Evolutionary conservation across 108 stramenopile species (phyloP).

Genomic region (Pseudonitzschia multistriata): DNA sequence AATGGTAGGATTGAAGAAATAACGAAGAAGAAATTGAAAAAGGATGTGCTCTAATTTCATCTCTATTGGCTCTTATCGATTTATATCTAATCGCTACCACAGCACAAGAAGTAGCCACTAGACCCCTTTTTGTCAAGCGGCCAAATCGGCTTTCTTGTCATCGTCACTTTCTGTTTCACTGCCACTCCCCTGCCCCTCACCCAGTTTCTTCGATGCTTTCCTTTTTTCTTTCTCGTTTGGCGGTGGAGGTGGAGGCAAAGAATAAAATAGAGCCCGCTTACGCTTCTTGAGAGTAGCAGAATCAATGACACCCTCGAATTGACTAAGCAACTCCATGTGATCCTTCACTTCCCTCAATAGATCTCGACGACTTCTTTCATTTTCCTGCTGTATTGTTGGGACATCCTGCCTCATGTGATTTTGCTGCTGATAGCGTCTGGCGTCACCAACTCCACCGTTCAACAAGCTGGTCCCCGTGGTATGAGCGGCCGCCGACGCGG

Average conservation of each 20-base stretch:
- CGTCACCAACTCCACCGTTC: not conserved
- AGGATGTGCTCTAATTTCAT: not conserved
- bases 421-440: not conserved
- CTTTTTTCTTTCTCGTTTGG: slow-evolving; percentile 13
- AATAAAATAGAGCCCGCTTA: slow-evolving; percentile 55
- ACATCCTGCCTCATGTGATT: not conserved
- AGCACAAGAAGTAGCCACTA: not conserved
- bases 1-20: too few relatives aligned
- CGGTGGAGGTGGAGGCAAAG: slow-evolving; percentile 57
- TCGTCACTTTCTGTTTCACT: slow-evolving; percentile 2
- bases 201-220: not conserved
- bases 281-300: slow-evolving; percentile 44
- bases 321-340: slow-evolving; percentile 57
- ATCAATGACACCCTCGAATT: slow-evolving; percentile 59
- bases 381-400: slow-evolving; percentile 4
- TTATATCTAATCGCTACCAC: not conserved
- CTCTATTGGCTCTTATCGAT: not conserved
- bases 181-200: not conserved
- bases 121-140: not conserved
- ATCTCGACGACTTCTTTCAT: slow-evolving; percentile 16
- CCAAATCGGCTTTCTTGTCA: not conserved
- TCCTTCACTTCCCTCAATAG: slow-evolving; percentile 55
- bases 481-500: not conserved
- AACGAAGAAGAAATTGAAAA: not conserved
- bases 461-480: not conserved